These are phyloP conservation scores for Fusarium staphyleae DNA, from an alignment of 2,329 filamentous ascomycete genomes.

Conservation along the genomic window DNA sequence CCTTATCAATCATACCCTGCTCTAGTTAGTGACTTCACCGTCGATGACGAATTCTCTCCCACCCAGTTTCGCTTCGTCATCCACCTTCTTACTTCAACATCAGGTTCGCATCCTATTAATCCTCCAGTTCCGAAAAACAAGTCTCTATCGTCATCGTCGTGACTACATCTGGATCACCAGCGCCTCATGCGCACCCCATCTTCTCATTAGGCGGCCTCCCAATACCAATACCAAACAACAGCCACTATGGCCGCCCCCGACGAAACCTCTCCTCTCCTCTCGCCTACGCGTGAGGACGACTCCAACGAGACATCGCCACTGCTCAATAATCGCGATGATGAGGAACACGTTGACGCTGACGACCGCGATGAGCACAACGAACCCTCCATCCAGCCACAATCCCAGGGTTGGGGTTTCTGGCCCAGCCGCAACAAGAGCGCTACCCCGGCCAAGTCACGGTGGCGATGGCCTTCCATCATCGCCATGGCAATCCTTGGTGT, in stretches of 20 bases:
- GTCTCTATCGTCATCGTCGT: not conserved
- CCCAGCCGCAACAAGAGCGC: constrained; percentile 23
- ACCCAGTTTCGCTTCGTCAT: constrained; percentile 25
- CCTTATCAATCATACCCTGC: constrained; percentile 39
- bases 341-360: constrained; percentile 44
- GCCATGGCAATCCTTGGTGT: constrained; percentile 72
- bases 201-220: constrained; percentile 33
- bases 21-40: constrained; percentile 27
- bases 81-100: constrained; percentile 23
- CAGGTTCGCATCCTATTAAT: not conserved
- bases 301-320: constrained; percentile 61
- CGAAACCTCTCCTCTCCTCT: constrained; percentile 56
- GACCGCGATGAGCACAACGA: constrained; percentile 40
- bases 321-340: constrained; percentile 50
- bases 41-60: constrained; percentile 44
- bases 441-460: constrained; percentile 38
- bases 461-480: constrained; percentile 78
- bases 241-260: constrained; percentile 51
- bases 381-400: constrained; percentile 3
- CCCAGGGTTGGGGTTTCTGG: constrained; percentile 33
- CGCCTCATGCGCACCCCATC: constrained; percentile 21
- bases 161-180: not conserved
- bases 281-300: constrained; percentile 43
- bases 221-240: constrained; percentile 25
- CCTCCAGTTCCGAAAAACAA: not conserved